phyloP scores from a whole-genome alignment of 2,329 filamentous ascomycete species.

The Lachnellula hyalina region DNA sequence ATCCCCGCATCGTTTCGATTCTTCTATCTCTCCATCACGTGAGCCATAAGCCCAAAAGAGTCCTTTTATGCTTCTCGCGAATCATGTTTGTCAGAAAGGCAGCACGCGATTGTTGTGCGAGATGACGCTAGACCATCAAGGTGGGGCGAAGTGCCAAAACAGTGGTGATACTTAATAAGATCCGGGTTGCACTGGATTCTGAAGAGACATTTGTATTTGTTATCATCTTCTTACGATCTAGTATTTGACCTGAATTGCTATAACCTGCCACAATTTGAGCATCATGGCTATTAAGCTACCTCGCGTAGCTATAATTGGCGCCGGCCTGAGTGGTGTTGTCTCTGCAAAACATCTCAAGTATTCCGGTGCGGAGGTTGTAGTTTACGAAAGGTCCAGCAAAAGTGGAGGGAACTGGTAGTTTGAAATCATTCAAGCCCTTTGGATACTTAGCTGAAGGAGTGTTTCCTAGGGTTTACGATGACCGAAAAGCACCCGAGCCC shows the following conservation, averaged over 20 bases:
- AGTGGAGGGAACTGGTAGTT: constrained; percentile 50
- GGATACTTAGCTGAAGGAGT: background rate
- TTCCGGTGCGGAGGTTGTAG: constrained; percentile 42
- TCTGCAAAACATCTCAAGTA: constrained; percentile 42
- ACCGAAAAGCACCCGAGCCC: constrained; percentile 19
- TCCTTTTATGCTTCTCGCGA: background rate
- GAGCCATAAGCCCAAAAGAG: too few relatives aligned
- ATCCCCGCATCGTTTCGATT: too few relatives aligned
- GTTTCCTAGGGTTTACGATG: constrained; percentile 22
- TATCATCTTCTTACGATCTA: background rate
- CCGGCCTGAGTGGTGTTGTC: constrained; percentile 46
- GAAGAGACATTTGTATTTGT: background rate
- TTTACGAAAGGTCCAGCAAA: constrained; percentile 48
- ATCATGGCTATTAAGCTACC: background rate
- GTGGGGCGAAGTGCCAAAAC: background rate
- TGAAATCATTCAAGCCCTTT: background rate
- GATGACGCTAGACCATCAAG: background rate
- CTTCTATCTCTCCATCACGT: too few relatives aligned
- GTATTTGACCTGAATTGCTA: background rate
- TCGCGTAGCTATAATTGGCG: constrained; percentile 40
- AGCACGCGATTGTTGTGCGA: background rate
- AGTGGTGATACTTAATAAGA: background rate
- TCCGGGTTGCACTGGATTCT: background rate
- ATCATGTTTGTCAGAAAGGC: background rate
- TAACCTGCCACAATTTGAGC: background rate